Base-by-base conservation (phyloP, 495 filamentous ascomycete genomes). In the Hypomontagnella monticulosa region DNA sequence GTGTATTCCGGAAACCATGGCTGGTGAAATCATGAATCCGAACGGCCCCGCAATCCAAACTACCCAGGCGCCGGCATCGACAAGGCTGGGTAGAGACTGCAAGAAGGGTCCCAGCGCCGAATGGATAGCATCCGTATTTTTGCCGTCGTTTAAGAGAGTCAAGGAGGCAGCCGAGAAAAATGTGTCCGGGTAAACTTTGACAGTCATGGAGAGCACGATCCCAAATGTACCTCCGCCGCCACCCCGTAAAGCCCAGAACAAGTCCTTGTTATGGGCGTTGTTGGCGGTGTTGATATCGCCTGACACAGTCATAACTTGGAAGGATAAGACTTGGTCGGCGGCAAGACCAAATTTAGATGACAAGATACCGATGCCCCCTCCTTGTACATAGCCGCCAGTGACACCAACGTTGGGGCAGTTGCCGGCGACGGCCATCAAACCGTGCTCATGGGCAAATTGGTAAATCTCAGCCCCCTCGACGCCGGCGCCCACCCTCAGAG, bases 221-320 rank as follows among this genome's bases (percentile, higher is more conserved):
- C 76, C 84, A 46, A 78, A 87, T 12, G 75, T 85, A 14, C 84
- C 83, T 11, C 74, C 78, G 7, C 85, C 87, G 10, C 86, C 86
- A 18, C 86, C 86, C 30, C 73, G 76, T 0, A 89, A 67, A 7
- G 87, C 87, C 84, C 84, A 88, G 72, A 79, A 88, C 0, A 89
- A 69, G 63, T 88, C 85, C 0, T 72, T n/a, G 61, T 86, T 77
- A 47, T 82, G 16, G n/a, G 72, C 73, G 0, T 76, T 77, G 9
- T 74, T 75, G 8, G 81, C 82, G 0, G 68, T 76, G 23, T 87
- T 9, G 32, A 76, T 58, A 15, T 70, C 66, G 0, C 85, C 84
- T 1, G 65, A 42, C 0, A 73, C 81, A 10, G 82, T 83, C 0
- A 89, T 78, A 0, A 89, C 84, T 56, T 89, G 82, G 75, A 73